phyloP scores from a whole-genome alignment of 1,284 basidiomycete genomes.

The Erythrobasidium hasegawianum region DNA sequence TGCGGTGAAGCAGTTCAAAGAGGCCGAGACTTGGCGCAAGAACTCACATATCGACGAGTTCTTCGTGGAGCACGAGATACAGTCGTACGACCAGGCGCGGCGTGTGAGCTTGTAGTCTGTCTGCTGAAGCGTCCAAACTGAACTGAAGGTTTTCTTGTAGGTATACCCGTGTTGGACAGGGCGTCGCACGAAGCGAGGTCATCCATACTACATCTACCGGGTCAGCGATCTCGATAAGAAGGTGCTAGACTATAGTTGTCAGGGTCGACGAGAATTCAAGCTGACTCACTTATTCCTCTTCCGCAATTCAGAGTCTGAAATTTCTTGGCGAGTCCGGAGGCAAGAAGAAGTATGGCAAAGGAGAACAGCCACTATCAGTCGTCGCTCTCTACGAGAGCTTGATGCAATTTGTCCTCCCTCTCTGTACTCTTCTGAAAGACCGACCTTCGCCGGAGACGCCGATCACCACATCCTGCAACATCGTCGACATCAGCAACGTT shows the following conservation, averaged over 20 bases:
- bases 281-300: not conserved
- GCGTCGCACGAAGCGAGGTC: constrained; percentile 20
- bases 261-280: not conserved
- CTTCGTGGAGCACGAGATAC: constrained; percentile 22
- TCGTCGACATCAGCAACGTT: constrained; percentile 65
- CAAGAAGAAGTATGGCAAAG: constrained; percentile 18
- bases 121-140: not conserved
- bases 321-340: not conserved
- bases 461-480: constrained; percentile 62
- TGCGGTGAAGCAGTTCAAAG: constrained; percentile 32
- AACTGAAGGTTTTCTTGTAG: not conserved
- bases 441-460: constrained; percentile 58
- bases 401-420: constrained; percentile 8
- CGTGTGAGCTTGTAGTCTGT: not conserved
- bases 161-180: constrained; percentile 33
- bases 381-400: constrained; percentile 30
- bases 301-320: too few relatives aligned
- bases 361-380: constrained; percentile 10
- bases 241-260: not conserved
- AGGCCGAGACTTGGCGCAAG: constrained; percentile 25
- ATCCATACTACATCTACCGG: constrained; percentile 30
- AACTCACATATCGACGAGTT: constrained; percentile 22
- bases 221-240: constrained; percentile 29
- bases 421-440: constrained; percentile 19
- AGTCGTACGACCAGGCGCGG: constrained; percentile 28